Conservation (phyloP, 257 asterid genomes). For the Solanum ossicruentum region DNA sequence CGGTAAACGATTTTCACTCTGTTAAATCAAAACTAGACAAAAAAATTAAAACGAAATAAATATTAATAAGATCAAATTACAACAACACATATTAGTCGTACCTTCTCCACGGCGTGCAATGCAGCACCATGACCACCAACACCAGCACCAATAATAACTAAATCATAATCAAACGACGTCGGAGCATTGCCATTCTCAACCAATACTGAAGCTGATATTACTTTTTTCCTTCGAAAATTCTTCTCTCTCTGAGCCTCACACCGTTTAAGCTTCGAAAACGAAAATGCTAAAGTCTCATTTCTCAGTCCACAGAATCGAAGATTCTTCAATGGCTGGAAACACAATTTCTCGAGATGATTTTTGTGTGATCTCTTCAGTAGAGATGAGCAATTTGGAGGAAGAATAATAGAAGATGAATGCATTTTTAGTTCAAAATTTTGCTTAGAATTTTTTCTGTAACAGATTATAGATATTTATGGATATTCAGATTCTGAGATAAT, state of each 20-base stretch:
- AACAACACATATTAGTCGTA: not conserved
- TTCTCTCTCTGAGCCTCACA: constrained; percentile 6
- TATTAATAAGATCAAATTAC: not conserved
- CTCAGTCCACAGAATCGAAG: constrained; percentile 74
- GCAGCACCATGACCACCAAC: constrained; percentile 99
- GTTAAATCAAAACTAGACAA: not conserved
- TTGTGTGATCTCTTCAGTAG: not conserved
- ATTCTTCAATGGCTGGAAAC: not conserved
- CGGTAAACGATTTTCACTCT: too few species aligned
- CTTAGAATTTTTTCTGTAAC: too few species aligned
- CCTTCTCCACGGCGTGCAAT: constrained; percentile 91
- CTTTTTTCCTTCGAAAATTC: not conserved
- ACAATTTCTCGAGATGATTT: constrained; percentile 9
- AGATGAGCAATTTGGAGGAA: constrained; percentile 24
- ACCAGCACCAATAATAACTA: constrained; percentile 92
- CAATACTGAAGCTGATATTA: constrained; percentile 27
- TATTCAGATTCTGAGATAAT: too few species aligned
- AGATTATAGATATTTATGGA: too few species aligned
- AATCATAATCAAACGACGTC: constrained; percentile 72
- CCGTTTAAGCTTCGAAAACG: constrained; percentile 10
- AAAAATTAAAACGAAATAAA: not conserved
- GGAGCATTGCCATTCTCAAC: constrained; percentile 40
- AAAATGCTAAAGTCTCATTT: constrained; percentile 39
- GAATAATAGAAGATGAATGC: constrained; percentile 48
- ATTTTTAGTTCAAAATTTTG: constrained; percentile 8